A percentile compares a stretch with the other conserved stretches of the same genome.
These are phyloP conservation scores for Hypoxylon sp. DNA, from an alignment of 2,329 filamentous ascomycete species.

Conservation along the genomic window DNA sequence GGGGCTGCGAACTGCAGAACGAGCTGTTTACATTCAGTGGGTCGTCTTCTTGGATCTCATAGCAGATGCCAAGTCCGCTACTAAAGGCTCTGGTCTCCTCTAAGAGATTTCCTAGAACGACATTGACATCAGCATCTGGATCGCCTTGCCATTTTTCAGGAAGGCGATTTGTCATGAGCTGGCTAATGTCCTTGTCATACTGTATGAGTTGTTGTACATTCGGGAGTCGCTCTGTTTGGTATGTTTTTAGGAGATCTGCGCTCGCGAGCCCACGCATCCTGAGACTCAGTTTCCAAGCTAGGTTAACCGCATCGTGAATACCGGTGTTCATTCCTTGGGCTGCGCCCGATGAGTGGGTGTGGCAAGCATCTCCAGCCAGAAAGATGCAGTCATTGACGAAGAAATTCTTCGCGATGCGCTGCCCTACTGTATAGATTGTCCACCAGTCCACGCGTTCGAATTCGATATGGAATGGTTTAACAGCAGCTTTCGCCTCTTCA, in stretches of 20 bases:
- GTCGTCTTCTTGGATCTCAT: slow-evolving; percentile 58
- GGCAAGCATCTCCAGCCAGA: slow-evolving; percentile 65
- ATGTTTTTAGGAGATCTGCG: slow-evolving; percentile 56
- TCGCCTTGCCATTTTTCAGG: slow-evolving; percentile 60
- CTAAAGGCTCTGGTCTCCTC: slow-evolving; percentile 51
- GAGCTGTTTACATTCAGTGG: slow-evolving; percentile 59
- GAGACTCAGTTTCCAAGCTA: slow-evolving; percentile 62
- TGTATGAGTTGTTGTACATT: slow-evolving; percentile 58
- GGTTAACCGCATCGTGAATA: slow-evolving; percentile 63
- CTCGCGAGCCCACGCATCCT: slow-evolving; percentile 50
- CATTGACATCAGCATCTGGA: slow-evolving; percentile 57
- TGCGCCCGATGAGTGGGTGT: slow-evolving; percentile 63
- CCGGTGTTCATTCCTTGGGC: slow-evolving; percentile 67
- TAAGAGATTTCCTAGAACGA: slow-evolving; percentile 69
- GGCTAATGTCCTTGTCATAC: slow-evolving; percentile 58
- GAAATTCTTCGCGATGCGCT: slow-evolving; percentile 72
- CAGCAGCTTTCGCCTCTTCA: slow-evolving; percentile 61
- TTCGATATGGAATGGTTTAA: slow-evolving; percentile 59
- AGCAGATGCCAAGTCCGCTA: slow-evolving; percentile 67
- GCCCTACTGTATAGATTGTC: slow-evolving; percentile 63
- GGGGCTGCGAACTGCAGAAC: slow-evolving; percentile 25
- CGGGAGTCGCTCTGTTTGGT: slow-evolving; percentile 57
- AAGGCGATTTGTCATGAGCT: slow-evolving; percentile 58
- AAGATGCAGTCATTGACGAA: slow-evolving; percentile 67
- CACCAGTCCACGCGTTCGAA: slow-evolving; percentile 68